Conservation (phyloP, 768 basidiomycete genomes). For the Hygrocybe punicea region DNA sequence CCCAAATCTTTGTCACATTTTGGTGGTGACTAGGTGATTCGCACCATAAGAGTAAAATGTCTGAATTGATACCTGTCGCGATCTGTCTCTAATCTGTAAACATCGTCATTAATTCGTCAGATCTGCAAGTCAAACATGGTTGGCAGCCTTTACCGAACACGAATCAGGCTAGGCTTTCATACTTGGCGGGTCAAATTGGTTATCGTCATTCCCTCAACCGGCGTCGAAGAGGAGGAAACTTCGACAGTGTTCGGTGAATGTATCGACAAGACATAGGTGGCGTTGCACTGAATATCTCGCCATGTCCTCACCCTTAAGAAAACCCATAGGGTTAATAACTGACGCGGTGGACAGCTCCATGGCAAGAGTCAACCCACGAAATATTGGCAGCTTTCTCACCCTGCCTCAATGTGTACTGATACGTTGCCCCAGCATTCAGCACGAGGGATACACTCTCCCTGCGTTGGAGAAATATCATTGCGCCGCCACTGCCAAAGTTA, state of each 20-base stretch:
- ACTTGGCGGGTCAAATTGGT: neutral
- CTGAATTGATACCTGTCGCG: no score
- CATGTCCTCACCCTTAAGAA: conserved; percentile 42
- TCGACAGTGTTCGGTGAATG: conserved; percentile 9
- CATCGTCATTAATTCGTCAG: no score
- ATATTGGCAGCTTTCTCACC: conserved; percentile 38
- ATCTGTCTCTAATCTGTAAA: no score
- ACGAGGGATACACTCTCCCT: conserved; percentile 46
- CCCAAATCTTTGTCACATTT: no score
- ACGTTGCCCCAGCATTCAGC: conserved; percentile 46
- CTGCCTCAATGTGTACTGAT: conserved; percentile 47
- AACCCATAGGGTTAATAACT: neutral
- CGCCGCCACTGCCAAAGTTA: conserved; percentile 24
- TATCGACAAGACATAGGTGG: conserved; percentile 26
- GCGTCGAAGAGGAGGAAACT: conserved; percentile 18
- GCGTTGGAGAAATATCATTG: conserved; percentile 38
- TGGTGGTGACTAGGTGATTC: no score
- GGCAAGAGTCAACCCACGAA: conserved; percentile 37
- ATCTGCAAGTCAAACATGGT: no score
- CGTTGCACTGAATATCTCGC: conserved; percentile 41
- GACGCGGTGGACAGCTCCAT: neutral
- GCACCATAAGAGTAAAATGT: no score
- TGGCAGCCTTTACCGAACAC: neutral
- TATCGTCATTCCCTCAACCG: conserved; percentile 20
- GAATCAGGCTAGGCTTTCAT: neutral